These are phyloP conservation scores for Protoeuglena noctilucae DNA, from an alignment of 139 green algal species.

Conservation along the genomic window DNA sequence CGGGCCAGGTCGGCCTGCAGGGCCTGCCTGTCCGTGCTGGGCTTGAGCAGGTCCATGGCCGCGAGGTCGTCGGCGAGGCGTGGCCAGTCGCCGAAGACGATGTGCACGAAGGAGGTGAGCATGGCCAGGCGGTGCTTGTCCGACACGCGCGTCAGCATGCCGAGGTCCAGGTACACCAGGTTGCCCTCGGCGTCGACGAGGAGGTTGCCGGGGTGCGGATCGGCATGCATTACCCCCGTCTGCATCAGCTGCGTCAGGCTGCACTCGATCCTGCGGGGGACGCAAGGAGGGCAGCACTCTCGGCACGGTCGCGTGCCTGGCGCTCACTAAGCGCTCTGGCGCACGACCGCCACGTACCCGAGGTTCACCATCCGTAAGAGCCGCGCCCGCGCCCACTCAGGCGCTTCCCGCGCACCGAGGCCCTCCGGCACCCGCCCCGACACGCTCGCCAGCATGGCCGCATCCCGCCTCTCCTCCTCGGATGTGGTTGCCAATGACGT, in stretches of 20 bases:
- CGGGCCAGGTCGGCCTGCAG: conserved; percentile 11
- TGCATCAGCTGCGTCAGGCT: conserved; percentile 29
- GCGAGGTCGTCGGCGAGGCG: conserved; percentile 30
- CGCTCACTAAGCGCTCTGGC: not conserved
- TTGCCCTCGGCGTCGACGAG: conserved; percentile 13
- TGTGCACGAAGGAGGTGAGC: conserved; percentile 33
- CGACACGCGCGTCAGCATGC: conserved; percentile 27
- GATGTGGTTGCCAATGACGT: not conserved
- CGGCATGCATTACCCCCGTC: conserved; percentile 33
- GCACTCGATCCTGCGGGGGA: conserved; percentile 15
- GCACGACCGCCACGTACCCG: too few species aligned
- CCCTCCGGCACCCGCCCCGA: not conserved
- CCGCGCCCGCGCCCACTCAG: conserved; percentile 4
- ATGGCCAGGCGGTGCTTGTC: conserved; percentile 23
- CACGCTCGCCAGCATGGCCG: not conserved
- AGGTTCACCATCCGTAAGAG: conserved; percentile 10
- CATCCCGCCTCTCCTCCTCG: too few species aligned
- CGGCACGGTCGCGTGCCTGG: not conserved
- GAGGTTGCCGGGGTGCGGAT: conserved; percentile 41
- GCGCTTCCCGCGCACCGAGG: not conserved
- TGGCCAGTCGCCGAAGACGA: conserved; percentile 27
- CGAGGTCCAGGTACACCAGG: conserved; percentile 38
- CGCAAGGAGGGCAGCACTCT: not conserved
- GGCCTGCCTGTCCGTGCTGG: conserved; percentile 18
- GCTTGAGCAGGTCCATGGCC: conserved; percentile 34